Evolutionary conservation across 23 red algal species (phyloP).

Genomic region (Pyropia haitanensis): DNA sequence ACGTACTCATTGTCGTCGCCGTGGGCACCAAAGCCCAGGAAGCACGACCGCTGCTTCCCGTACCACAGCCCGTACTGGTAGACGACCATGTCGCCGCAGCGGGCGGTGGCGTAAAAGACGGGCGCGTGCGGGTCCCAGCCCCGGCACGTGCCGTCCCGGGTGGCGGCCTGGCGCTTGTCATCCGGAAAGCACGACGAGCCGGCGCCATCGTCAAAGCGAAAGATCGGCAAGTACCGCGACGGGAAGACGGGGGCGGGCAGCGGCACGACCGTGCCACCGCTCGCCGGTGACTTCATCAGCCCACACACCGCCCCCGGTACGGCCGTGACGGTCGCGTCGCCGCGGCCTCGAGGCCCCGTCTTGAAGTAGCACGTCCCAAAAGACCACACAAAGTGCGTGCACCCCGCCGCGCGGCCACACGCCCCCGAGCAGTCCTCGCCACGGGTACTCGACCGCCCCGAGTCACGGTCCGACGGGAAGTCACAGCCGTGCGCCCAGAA

Average conservation of each 20-base stretch:
- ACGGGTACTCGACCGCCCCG: background rate
- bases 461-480: conserved; percentile 2
- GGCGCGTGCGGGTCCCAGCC: background rate
- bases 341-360: background rate
- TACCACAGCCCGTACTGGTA: conserved; percentile 26
- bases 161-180: conserved; percentile 4
- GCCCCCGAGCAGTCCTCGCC: conserved; percentile 19
- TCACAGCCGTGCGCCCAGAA: conserved; percentile 15
- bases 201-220: conserved; percentile 19
- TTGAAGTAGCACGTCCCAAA: background rate
- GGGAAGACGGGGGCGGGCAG: background rate
- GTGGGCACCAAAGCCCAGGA: conserved; percentile 1
- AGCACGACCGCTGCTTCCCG: conserved; percentile 4
- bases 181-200: conserved; percentile 14
- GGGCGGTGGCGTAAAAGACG: background rate
- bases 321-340: background rate
- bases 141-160: conserved; percentile 4
- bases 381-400: conserved; percentile 16
- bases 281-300: background rate
- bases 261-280: conserved; percentile 1
- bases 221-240: conserved; percentile 7
- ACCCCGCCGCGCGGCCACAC: conserved; percentile 5
- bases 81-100: conserved; percentile 3
- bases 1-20: conserved; percentile 22
- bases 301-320: background rate